Evolutionary conservation across 257 asterid genomes (phyloP).

Genomic region (Gentiana straminea): DNA sequence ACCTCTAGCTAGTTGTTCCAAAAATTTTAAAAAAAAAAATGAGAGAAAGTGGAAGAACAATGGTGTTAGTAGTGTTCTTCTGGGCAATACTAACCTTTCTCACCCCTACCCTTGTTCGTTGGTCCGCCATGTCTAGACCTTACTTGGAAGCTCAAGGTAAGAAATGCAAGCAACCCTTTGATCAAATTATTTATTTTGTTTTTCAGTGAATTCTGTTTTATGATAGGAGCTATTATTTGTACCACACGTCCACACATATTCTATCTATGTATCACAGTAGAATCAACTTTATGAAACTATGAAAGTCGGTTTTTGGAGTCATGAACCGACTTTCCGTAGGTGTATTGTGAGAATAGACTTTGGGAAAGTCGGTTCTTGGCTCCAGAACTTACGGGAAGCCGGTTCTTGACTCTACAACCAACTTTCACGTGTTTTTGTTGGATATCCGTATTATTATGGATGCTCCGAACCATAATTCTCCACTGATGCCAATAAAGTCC

Average conservation of each 20-base stretch:
- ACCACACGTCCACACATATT: background rate
- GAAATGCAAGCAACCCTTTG: background rate
- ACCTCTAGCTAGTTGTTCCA: no score
- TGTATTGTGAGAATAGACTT: no score
- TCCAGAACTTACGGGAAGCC: no score
- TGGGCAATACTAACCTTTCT: conserved; percentile 70
- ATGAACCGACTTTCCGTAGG: no score
- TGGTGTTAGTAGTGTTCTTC: conserved; percentile 45
- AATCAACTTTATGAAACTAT: no score
- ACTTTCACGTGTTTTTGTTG: background rate
- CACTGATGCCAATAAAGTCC: no score
- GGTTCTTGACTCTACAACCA: no score
- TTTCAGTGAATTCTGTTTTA: background rate
- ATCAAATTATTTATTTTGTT: background rate
- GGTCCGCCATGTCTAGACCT: conserved; percentile 56
- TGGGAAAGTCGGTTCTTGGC: no score
- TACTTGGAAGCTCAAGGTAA: conserved; percentile 27
- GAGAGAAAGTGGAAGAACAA: conserved; percentile 61
- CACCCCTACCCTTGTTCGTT: conserved; percentile 58
- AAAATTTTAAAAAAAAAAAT: no score
- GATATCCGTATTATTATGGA: background rate
- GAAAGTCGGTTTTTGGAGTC: no score
- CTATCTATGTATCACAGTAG: background rate
- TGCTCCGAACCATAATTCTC: no score
- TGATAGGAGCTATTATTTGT: background rate